phyloP scores from a whole-genome alignment of 176 grass and related monocot genomes.

The Metroxylon sagu region DNA sequence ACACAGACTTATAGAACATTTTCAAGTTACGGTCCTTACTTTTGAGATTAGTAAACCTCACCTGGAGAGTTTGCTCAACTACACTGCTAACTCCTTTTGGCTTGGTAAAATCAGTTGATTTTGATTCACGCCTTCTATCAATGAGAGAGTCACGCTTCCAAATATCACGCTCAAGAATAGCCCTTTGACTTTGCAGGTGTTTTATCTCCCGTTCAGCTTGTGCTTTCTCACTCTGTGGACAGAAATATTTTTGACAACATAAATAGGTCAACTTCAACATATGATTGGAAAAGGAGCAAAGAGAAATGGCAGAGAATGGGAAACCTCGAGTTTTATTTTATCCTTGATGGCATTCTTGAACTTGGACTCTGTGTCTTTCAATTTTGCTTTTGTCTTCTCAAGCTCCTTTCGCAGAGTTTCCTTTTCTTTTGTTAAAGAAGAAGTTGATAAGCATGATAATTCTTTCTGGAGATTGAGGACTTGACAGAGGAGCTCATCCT shows the following conservation, averaged over 20 bases:
- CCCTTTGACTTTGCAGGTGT: constrained; percentile 62
- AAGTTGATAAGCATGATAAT: constrained; percentile 51
- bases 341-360: constrained; percentile 78
- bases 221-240: constrained; percentile 61
- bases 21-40: background rate
- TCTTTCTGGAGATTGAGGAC: constrained; percentile 64
- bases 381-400: constrained; percentile 58
- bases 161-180: constrained; percentile 73
- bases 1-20: background rate
- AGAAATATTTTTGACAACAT: constrained; percentile 10
- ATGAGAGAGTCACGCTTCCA: constrained; percentile 35
- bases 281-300: constrained; percentile 8
- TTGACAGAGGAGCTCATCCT: constrained; percentile 45
- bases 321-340: constrained; percentile 94
- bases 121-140: constrained; percentile 62
- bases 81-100: constrained; percentile 31
- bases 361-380: constrained; percentile 70
- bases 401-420: constrained; percentile 85
- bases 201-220: constrained; percentile 67
- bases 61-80: constrained; percentile 45
- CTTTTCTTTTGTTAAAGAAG: constrained; percentile 70
- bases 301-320: background rate
- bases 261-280: background rate
- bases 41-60: constrained; percentile 1
- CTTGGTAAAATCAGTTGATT: constrained; percentile 22